Conservation (phyloP, 495 filamentous ascomycete genomes). For the Daldinia vernicosa region DNA sequence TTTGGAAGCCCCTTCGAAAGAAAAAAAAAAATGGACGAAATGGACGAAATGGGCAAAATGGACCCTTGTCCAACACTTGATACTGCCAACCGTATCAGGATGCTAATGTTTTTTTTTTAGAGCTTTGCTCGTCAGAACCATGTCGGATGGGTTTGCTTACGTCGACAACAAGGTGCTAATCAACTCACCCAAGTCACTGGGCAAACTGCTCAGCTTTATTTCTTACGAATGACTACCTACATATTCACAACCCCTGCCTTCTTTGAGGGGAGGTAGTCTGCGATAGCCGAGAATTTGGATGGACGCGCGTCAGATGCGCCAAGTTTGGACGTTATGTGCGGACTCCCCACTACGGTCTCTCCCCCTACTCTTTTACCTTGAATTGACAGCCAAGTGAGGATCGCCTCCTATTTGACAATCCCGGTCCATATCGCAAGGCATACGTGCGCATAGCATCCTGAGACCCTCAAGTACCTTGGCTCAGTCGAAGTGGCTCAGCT, state of each 20-base stretch:
- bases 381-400: constrained; percentile 14
- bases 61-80: constrained; percentile 17
- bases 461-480: constrained; percentile 23
- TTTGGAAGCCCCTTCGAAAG: constrained; percentile 13
- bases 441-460: constrained; percentile 26
- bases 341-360: constrained; percentile 33
- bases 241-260: not conserved
- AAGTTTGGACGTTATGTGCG: constrained; percentile 30
- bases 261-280: constrained; percentile 2
- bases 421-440: constrained; percentile 25
- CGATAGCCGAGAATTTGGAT: constrained; percentile 15
- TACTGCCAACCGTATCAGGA: constrained; percentile 37
- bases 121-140: constrained; percentile 23
- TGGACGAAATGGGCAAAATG: not conserved
- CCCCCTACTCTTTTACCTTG: constrained; percentile 6
- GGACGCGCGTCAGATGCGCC: constrained; percentile 42
- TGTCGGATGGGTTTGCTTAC: constrained; percentile 26
- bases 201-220: constrained; percentile 13
- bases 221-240: constrained; percentile 11
- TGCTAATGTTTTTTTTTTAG: not conserved
- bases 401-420: constrained; percentile 17
- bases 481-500: constrained; percentile 41
- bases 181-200: not conserved
- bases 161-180: constrained; percentile 7
- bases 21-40: not conserved